phyloP scores from a whole-genome alignment of 306 rosid genomes.

The Senna tora region DNA sequence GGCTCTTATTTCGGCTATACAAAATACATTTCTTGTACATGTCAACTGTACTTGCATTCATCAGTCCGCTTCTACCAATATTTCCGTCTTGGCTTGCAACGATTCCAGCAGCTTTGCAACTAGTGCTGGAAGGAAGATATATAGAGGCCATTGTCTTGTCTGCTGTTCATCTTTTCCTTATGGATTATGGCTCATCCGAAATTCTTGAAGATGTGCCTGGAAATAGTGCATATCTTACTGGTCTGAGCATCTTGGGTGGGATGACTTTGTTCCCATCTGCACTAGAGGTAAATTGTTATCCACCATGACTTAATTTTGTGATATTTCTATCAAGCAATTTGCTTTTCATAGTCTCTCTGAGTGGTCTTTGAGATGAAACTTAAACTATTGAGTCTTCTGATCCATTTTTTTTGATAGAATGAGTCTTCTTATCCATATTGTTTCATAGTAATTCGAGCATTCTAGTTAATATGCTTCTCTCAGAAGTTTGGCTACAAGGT shows the following conservation, averaged over 20 bases:
- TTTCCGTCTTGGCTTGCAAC: slow-evolving; percentile 84
- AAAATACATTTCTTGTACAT: slow-evolving; percentile 86
- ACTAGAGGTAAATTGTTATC: slow-evolving; percentile 63
- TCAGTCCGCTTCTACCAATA: slow-evolving; percentile 80
- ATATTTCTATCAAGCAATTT: slow-evolving; percentile 7
- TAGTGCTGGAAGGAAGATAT: slow-evolving; percentile 82
- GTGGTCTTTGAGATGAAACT: slow-evolving; percentile 15
- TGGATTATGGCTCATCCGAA: slow-evolving; percentile 79
- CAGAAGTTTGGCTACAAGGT: slow-evolving; percentile 11
- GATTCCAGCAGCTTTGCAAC: slow-evolving; percentile 82
- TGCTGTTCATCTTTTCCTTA: slow-evolving; percentile 70
- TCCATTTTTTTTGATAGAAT: too few species aligned
- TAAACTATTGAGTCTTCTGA: not conserved
- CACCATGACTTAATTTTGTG: slow-evolving; percentile 22
- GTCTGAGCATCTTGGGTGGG: slow-evolving; percentile 97
- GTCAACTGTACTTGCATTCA: slow-evolving; percentile 83
- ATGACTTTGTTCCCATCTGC: slow-evolving; percentile 94
- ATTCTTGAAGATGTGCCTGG: slow-evolving; percentile 93
- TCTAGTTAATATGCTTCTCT: slow-evolving; percentile 24
- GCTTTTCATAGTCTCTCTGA: slow-evolving; percentile 18
- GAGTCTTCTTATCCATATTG: not conserved
- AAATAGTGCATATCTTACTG: slow-evolving; percentile 85
- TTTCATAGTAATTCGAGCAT: slow-evolving; percentile 28
- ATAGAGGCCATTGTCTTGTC: slow-evolving; percentile 61
- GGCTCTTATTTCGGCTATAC: slow-evolving; percentile 83